phyloP scores from a whole-genome alignment of 352 stramenopile genomes.

The Globisporangium okanoganense region DNA sequence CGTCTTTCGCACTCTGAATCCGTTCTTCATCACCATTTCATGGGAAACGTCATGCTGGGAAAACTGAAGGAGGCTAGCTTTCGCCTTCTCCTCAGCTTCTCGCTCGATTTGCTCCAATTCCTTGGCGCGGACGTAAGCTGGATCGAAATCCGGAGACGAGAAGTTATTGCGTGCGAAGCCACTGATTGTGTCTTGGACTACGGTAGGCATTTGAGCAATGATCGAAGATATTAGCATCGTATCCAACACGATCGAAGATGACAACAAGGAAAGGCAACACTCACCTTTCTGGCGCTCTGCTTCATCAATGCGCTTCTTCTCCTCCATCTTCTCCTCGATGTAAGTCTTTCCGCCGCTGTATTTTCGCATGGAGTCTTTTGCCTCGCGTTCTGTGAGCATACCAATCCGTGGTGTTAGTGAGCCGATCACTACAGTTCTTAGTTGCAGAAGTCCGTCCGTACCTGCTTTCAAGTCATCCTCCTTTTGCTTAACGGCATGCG shows the following conservation, averaged over 20 bases:
- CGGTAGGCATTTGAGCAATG: not conserved
- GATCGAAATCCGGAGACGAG: conserved; percentile 45
- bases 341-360: conserved; percentile 47
- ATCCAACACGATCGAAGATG: not conserved
- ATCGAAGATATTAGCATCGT: not conserved
- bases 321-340: conserved; percentile 56
- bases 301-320: conserved; percentile 55
- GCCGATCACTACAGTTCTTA: not conserved
- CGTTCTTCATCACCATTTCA: conserved; percentile 64
- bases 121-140: conserved; percentile 49
- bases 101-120: conserved; percentile 43
- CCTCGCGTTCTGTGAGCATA: conserved; percentile 24
- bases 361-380: conserved; percentile 31
- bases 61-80: conserved; percentile 45
- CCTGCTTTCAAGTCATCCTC: conserved; percentile 17
- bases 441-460: not conserved
- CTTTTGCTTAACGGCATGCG: conserved; percentile 14
- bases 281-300: conserved; percentile 34
- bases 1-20: conserved; percentile 41
- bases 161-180: conserved; percentile 47
- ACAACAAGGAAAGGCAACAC: not conserved
- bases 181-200: conserved; percentile 27
- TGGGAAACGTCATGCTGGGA: conserved; percentile 51
- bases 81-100: conserved; percentile 55
- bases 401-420: not conserved